Conservation (phyloP, 768 basidiomycete genomes). For the Lactifluus hygrophoroides region DNA sequence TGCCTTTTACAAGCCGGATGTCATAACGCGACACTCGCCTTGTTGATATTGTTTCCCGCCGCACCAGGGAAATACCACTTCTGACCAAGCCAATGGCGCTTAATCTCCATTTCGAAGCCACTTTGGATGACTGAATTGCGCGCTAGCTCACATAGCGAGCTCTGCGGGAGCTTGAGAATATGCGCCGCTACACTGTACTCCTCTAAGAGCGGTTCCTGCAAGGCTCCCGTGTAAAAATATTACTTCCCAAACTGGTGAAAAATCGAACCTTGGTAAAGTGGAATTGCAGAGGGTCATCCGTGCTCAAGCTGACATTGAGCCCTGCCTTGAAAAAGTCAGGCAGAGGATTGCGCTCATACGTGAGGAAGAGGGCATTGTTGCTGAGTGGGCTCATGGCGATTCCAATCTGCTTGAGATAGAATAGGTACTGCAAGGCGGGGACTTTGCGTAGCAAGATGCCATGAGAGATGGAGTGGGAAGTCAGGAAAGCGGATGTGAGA, state of each 20-base stretch:
- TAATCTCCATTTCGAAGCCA: conserved; percentile 98
- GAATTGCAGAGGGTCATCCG: conserved; percentile 93
- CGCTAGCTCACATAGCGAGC: conserved; percentile 92
- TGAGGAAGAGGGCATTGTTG: conserved; percentile 95
- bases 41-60: conserved; percentile 92
- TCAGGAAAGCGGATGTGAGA: conserved; percentile 90
- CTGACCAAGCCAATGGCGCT: conserved; percentile 90
- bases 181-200: conserved; percentile 97
- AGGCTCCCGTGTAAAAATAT: not conserved
- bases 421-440: conserved; percentile 92
- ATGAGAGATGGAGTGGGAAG: conserved; percentile 96
- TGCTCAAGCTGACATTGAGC: conserved; percentile 91
- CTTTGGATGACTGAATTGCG: conserved; percentile 95
- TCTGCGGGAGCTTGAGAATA: conserved; percentile 96
- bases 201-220: conserved; percentile 85
- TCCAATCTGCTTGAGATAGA: conserved; percentile 97
- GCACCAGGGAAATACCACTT: conserved; percentile 91
- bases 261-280: conserved; percentile 85
- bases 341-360: conserved; percentile 94
- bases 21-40: conserved; percentile 38
- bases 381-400: conserved; percentile 98
- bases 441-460: conserved; percentile 98
- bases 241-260: not conserved
- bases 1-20: not conserved
- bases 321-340: conserved; percentile 97